phyloP scores from a whole-genome alignment of 495 filamentous ascomycete species.

The Aspergillus leporis region DNA sequence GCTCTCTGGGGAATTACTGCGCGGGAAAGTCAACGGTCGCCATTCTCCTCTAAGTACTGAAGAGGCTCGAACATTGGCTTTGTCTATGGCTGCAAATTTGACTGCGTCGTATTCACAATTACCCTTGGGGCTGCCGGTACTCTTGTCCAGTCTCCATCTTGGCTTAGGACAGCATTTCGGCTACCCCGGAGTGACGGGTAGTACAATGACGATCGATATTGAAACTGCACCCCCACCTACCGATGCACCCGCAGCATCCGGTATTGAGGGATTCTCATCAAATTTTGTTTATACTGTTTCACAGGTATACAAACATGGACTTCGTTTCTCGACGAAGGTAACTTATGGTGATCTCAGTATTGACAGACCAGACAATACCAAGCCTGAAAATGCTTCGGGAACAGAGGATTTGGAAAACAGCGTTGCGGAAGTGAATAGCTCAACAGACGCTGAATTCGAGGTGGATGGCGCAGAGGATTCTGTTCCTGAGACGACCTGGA shows the following conservation, averaged over 20 bases:
- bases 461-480: constrained; percentile 27
- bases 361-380: constrained; percentile 11
- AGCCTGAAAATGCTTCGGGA: constrained; percentile 12
- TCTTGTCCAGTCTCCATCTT: constrained; percentile 37
- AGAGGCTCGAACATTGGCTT: constrained; percentile 37
- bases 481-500: constrained; percentile 41
- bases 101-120: constrained; percentile 31
- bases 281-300: constrained; percentile 28
- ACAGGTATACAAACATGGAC: constrained; percentile 33
- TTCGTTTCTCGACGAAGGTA: constrained; percentile 33
- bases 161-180: constrained; percentile 43
- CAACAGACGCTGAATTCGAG: constrained; percentile 35
- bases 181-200: constrained; percentile 24
- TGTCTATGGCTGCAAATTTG: constrained; percentile 33
- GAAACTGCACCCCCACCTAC: constrained; percentile 10
- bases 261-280: background rate
- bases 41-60: constrained; percentile 26
- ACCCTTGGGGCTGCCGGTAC: constrained; percentile 21
- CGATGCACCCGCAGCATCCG: background rate
- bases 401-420: constrained; percentile 17
- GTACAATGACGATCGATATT: constrained; percentile 26
- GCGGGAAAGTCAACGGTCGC: constrained; percentile 32
- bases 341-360: constrained; percentile 29
- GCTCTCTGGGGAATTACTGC: constrained; percentile 36
- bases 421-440: constrained; percentile 23